Conservation (phyloP, 805 yeast genomes). For the Lipomyces sp. region DNA sequence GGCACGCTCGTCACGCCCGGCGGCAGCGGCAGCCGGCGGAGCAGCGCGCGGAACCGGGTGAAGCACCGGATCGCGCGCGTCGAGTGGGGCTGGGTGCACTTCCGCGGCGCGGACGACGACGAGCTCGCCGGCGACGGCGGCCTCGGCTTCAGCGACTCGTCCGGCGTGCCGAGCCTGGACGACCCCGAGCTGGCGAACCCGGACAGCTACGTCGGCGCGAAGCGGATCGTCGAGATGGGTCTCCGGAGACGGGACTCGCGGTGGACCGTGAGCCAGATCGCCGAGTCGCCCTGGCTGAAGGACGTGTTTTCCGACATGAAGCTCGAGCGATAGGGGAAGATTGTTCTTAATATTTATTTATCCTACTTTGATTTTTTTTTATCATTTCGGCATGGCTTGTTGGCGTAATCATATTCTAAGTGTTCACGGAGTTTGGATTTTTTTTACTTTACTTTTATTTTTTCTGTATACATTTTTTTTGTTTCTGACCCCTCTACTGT, state of each 20-base stretch:
- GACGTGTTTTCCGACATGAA: conserved; percentile 29
- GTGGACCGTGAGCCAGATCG: conserved; percentile 39
- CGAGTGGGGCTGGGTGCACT: conserved; percentile 80
- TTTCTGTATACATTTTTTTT: background rate
- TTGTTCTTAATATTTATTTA: too few species aligned
- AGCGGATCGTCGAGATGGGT: conserved; percentile 49
- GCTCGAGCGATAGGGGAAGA: too few species aligned
- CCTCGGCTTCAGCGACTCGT: conserved; percentile 31
- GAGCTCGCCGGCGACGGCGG: conserved; percentile 30
- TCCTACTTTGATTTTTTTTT: too few species aligned
- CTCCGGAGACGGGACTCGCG: conserved; percentile 51
- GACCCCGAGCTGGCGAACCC: background rate
- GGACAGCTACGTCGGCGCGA: conserved; percentile 47
- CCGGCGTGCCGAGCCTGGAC: background rate
- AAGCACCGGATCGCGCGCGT: conserved; percentile 89
- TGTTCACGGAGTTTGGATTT: too few species aligned
- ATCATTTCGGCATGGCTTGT: too few species aligned
- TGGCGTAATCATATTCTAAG: too few species aligned
- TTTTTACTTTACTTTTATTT: background rate
- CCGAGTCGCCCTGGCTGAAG: conserved; percentile 40
- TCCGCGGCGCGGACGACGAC: conserved; percentile 32
- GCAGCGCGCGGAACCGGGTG: conserved; percentile 49
- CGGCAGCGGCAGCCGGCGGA: conserved; percentile 34
- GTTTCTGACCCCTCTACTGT: too few species aligned
- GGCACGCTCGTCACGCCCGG: conserved; percentile 34